Percentiles rank a stretch among this genome's conserved stretches.
Conservation (phyloP, 2,329 filamentous ascomycete genomes). For the Clonostachys rosea region DNA sequence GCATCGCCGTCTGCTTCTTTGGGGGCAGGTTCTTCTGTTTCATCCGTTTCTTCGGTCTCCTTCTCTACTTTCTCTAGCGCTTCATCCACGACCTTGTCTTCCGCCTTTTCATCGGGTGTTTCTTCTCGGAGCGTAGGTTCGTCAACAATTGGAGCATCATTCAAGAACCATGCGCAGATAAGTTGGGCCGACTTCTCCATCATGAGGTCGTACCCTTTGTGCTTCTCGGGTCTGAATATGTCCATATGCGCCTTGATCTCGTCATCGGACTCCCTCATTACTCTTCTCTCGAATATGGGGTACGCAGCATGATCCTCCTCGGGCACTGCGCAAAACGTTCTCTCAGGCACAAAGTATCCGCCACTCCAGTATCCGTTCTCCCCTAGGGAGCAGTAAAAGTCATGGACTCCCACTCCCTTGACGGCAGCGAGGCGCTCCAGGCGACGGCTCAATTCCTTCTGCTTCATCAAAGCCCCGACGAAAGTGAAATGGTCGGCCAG, state of each 20-base stretch:
- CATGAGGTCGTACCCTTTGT: constrained; percentile 61
- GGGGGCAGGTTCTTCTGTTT: constrained; percentile 4
- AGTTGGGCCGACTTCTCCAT: constrained; percentile 52
- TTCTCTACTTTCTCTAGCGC: constrained; percentile 10
- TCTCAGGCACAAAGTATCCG: constrained; percentile 56
- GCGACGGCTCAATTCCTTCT: constrained; percentile 65
- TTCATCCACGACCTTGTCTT: constrained; percentile 14
- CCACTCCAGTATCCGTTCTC: constrained; percentile 62
- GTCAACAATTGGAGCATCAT: constrained; percentile 37
- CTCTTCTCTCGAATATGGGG: constrained; percentile 41
- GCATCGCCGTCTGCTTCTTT: constrained; percentile 3
- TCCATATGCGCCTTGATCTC: constrained; percentile 70
- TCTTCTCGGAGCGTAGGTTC: constrained; percentile 37
- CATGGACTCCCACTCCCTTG: constrained; percentile 63
- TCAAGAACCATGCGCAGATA: constrained; percentile 52
- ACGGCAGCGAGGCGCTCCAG: constrained; percentile 58
- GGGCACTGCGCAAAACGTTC: constrained; percentile 77
- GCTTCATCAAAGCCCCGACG: constrained; percentile 72
- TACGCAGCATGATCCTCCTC: constrained; percentile 29
- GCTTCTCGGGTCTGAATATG: constrained; percentile 59
- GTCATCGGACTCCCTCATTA: constrained; percentile 62
- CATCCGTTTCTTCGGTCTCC: constrained; percentile 7
- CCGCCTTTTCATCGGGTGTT: constrained; percentile 17
- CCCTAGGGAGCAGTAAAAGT: constrained; percentile 74
- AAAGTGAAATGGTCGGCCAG: constrained; percentile 81